Evolutionary conservation across 495 filamentous ascomycete species (phyloP), one percentile per base, ranked within the genome.

Genomic region (Penicillium fimorum): DNA sequence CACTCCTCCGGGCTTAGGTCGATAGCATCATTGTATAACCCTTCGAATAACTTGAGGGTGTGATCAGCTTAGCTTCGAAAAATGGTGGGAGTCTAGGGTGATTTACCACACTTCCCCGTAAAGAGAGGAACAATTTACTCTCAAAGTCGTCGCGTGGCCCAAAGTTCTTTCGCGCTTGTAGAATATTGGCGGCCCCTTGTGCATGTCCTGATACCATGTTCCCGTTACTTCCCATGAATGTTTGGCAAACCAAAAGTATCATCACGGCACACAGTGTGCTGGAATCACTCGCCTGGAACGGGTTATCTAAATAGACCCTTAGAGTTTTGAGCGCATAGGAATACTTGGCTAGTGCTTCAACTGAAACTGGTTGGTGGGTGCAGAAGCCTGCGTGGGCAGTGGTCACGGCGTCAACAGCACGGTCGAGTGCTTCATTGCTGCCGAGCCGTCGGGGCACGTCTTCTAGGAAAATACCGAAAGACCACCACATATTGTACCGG

Each of bases 211-310:
- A 64, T 55, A 57, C 60, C 2, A 12, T 30, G 17, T 49, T 30
- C 7, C 22, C 48, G 5, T 40, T 5, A 17, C 47, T 50, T 2
- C 67, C 68, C 24, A 66, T 49, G 30, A 77, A 68, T 20, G 57
- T 50, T 64, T 77, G 68, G 47, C 69, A 72, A 9, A 79, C 63
- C 38, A 76, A 50, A 7, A 79, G 45, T 13, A 82, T 17, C 64
- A 73, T 74, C 0, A 80, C 72, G 1, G 79, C 74, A 46, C 73
- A 72, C 4, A 82, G 60, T 17, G 78, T 80, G 40, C 72, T 71
- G 1, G 73, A 64, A 7, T 66, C 55, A 2, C 57, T 47, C 3
- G 76, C 77, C 55, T 71, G 70, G 30, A 50, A 41, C 0, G 68
- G 67, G 27, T 80, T 68, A 56, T 74, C 67, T 9, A 82, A 53